These are phyloP conservation scores for Rhodotorula kratochvilovae DNA, from an alignment of 768 basidiomycete species.

Conservation along the genomic window DNA sequence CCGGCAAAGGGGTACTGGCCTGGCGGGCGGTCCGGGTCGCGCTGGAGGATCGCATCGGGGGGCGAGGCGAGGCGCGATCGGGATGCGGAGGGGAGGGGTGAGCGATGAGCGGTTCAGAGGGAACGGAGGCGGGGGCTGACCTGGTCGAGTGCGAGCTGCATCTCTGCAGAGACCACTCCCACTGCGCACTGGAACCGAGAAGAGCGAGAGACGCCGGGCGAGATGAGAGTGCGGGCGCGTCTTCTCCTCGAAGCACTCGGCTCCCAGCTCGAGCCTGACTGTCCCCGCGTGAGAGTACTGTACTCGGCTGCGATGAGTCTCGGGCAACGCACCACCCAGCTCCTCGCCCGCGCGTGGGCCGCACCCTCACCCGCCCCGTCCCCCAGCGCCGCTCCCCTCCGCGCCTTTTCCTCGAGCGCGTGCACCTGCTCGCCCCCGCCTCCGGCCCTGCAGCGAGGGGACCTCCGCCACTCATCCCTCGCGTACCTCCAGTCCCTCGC, in stretches of 20 bases:
- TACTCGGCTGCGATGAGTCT: neutral
- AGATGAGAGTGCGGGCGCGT: neutral
- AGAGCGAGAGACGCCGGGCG: too few species aligned
- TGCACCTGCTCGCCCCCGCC: neutral
- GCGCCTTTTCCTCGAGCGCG: neutral
- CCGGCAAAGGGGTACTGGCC: neutral
- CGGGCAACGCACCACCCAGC: neutral
- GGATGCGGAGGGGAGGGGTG: neutral
- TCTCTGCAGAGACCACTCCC: neutral
- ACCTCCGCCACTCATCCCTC: constrained; percentile 19
- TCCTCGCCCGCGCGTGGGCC: neutral
- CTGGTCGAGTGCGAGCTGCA: neutral
- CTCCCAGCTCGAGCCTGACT: too few species aligned
- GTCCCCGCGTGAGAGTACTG: too few species aligned
- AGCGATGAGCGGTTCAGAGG: neutral
- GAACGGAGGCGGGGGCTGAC: neutral
- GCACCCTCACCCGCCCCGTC: neutral
- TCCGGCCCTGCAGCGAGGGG: neutral
- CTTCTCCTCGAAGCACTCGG: too few species aligned
- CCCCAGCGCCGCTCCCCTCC: neutral
- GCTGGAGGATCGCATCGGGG: too few species aligned
- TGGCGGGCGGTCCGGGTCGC: too few species aligned
- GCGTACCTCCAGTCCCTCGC: constrained; percentile 25
- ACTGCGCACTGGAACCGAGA: too few species aligned
- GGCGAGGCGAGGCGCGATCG: neutral